Conservation (phyloP, 1,284 basidiomycete species). For the Pseudozyma flocculosa region DNA sequence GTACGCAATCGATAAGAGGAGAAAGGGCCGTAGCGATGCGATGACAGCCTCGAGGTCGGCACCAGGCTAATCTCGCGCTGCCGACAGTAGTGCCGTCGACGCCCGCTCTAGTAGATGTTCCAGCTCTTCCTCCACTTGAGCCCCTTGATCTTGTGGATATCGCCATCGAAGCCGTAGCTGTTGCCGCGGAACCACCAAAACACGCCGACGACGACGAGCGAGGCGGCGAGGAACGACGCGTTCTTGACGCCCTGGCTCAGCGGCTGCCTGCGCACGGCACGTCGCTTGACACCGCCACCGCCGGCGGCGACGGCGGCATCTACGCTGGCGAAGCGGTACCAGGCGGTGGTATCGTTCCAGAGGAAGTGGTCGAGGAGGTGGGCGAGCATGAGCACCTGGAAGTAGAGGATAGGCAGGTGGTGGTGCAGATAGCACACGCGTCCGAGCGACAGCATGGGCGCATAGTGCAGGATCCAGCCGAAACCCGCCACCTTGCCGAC, state of each 20-base stretch:
- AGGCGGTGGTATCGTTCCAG: slow-evolving; percentile 58
- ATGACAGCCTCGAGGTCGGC: too few species aligned
- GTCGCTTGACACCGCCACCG: slow-evolving; percentile 1
- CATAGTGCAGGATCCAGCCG: slow-evolving; percentile 89
- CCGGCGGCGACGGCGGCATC: slow-evolving; percentile 1
- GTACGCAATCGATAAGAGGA: too few species aligned
- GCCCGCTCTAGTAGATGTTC: slow-evolving; percentile 57
- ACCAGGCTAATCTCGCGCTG: too few species aligned
- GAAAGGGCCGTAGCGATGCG: too few species aligned
- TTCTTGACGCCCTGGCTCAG: slow-evolving; percentile 68
- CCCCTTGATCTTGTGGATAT: slow-evolving; percentile 63
- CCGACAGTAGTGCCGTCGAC: too few species aligned
- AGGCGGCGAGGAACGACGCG: slow-evolving; percentile 69
- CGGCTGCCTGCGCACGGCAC: slow-evolving; percentile 13
- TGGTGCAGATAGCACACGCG: slow-evolving; percentile 83
- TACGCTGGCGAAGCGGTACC: slow-evolving; percentile 30
- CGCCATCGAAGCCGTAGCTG: slow-evolving; percentile 84
- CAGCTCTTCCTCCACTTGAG: slow-evolving; percentile 55
- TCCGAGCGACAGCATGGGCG: slow-evolving; percentile 71
- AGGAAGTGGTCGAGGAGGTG: slow-evolving; percentile 86
- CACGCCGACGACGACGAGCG: slow-evolving; percentile 68
- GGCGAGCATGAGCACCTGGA: slow-evolving; percentile 85
- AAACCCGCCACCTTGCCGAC: slow-evolving; percentile 85
- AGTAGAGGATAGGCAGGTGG: slow-evolving; percentile 84
- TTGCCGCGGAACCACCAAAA: slow-evolving; percentile 94